A percentile compares a stretch with the other conserved stretches of the same genome.
Conservation (phyloP, 1,284 basidiomycete species). For the Apiotrichum laibachii region DNA sequence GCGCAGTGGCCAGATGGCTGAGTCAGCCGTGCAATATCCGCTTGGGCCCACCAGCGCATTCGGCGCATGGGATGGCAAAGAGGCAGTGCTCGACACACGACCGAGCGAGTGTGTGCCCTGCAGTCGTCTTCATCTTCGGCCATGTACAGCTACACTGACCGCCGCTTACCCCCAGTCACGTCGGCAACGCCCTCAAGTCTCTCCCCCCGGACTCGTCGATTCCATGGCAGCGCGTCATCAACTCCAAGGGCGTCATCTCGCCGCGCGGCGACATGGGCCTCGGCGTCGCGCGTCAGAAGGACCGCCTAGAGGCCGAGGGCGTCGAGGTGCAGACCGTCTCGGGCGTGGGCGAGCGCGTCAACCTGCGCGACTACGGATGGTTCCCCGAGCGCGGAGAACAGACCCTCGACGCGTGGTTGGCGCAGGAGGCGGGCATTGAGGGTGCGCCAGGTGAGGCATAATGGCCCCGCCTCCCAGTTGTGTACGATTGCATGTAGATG, state of each 20-base stretch:
- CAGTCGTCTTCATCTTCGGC: no score
- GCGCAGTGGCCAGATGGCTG: no score
- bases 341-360: constrained; percentile 55
- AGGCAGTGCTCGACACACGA: no score
- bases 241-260: constrained; percentile 59
- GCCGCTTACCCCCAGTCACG: constrained; percentile 54
- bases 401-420: constrained; percentile 20
- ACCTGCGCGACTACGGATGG: constrained; percentile 60
- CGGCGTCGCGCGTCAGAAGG: constrained; percentile 65
- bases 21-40: no score
- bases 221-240: constrained; percentile 50
- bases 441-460: background rate
- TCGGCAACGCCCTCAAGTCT: constrained; percentile 60
- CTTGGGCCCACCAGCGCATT: no score
- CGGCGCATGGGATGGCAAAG: no score
- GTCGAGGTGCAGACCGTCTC: constrained; percentile 59
- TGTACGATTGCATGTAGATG: no score
- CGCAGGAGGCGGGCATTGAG: background rate
- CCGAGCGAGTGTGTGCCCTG: no score
- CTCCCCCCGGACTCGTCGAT: constrained; percentile 33
- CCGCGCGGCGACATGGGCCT: constrained; percentile 72
- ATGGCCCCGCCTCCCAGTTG: no score
- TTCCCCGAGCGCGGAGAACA: constrained; percentile 54
- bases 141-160: background rate
- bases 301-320: constrained; percentile 66